Evolutionary conservation across 257 asterid genomes (phyloP).

Genomic region (Forsythia viridissima): DNA sequence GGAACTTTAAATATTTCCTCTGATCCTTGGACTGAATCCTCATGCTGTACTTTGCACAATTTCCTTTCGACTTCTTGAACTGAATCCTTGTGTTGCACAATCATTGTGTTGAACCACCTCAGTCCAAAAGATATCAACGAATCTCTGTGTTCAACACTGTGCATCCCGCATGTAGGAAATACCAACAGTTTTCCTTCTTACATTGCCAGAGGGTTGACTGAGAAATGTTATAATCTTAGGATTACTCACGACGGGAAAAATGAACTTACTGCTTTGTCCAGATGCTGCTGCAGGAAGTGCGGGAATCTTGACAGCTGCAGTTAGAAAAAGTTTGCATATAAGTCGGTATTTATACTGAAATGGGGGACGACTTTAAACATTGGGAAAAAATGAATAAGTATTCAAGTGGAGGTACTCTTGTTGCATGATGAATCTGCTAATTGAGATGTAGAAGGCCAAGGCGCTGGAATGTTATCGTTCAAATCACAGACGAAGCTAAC

Average conservation of each 20-base stretch:
- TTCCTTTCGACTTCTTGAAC: too few species aligned
- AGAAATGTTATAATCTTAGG: background rate
- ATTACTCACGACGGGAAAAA: background rate
- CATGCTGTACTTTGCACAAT: too few species aligned
- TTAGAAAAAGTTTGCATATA: conserved; percentile 1
- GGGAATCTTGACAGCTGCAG: conserved; percentile 84
- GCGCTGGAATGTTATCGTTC: conserved; percentile 97
- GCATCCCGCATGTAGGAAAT: background rate
- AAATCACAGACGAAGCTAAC: conserved; percentile 90
- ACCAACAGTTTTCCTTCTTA: background rate
- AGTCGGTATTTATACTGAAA: background rate
- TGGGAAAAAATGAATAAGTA: background rate
- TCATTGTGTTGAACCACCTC: too few species aligned
- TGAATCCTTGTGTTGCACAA: too few species aligned
- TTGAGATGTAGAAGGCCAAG: conserved; percentile 83
- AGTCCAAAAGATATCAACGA: too few species aligned
- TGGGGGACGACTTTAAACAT: background rate
- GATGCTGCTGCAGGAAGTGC: conserved; percentile 99
- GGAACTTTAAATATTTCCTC: too few species aligned
- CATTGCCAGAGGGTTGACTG: background rate
- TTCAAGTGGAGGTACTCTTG: conserved; percentile 51
- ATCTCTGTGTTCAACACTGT: background rate
- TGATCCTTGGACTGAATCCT: too few species aligned
- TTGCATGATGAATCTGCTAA: conserved; percentile 81
- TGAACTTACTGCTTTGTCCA: conserved; percentile 73